Evolutionary conservation across 305 asterid species (phyloP).

Genomic region (Andrographis paniculata): DNA sequence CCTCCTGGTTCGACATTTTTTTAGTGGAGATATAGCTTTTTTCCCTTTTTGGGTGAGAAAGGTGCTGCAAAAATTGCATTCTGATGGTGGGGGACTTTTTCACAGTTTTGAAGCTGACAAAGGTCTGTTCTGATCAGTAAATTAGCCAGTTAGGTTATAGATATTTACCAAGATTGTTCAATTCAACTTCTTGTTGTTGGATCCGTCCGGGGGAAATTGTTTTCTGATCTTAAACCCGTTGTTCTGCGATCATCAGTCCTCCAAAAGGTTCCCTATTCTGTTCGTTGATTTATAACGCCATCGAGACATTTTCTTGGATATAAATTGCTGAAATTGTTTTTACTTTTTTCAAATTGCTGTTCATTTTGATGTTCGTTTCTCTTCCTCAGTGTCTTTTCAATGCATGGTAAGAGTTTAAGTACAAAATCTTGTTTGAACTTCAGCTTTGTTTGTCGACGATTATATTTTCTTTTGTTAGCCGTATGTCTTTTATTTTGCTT

Average conservation of each 20-base stretch:
- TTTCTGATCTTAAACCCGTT: conserved; percentile 4
- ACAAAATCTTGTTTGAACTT: not conserved
- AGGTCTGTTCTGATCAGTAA: not conserved
- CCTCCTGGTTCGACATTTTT: conserved; percentile 1
- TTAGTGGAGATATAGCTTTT: conserved; percentile 7
- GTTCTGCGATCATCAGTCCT: not conserved
- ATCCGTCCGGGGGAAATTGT: conserved; percentile 6
- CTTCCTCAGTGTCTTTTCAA: conserved; percentile 10
- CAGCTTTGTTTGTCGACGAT: not conserved
- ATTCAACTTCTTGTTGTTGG: not conserved
- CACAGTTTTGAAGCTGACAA: conserved; percentile 1
- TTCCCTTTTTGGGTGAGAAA: conserved; percentile 15
- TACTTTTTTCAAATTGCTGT: no score
- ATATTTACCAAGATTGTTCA: not conserved
- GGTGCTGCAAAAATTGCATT: conserved; percentile 3
- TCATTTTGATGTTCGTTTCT: no score
- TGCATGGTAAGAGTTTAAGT: not conserved
- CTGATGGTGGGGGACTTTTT: not conserved
- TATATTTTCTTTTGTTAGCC: conserved; percentile 5
- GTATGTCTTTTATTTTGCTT: conserved; percentile 7
- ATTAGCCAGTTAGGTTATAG: not conserved
- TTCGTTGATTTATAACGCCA: not conserved
- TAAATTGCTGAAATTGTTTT: no score
- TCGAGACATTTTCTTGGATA: conserved; percentile 4
- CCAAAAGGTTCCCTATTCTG: not conserved